Base-by-base conservation (phyloP, 2,329 filamentous ascomycete species). In the Dothistroma pini region DNA sequence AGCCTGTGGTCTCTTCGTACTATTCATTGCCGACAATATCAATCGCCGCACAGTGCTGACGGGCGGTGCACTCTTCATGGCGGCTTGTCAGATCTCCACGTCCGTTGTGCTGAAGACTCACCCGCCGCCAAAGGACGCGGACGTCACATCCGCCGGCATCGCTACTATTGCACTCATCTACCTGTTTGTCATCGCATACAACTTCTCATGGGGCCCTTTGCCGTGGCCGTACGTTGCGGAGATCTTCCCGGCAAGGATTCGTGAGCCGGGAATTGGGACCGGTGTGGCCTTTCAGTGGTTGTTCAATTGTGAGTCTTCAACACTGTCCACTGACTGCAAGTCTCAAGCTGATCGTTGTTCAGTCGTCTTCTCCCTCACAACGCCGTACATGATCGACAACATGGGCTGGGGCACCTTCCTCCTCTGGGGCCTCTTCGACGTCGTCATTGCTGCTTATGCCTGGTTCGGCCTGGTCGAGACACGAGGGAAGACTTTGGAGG, bases 101-200 rank as follows among this genome's bases (percentile, higher is more conserved):
- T 71, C 72, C 4, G 71, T 66, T 6, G 68, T 76, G 0, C 64
- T 73, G 19, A 70, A 68, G 44, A 67, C 66, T 0, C 63, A 70
- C 22, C 72, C 71, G 1, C 58, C 68, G 1, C 60, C 64, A 12
- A 21, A 51, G 25, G 52, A 61, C 1, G 47, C 41, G 4, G 56
- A 63, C 19, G 68, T 75, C 21, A 72, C 71, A 1, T 58, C 59
- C n/a, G 61, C 77, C 0, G 80, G 78, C 0, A 80, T 83, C 34
- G 78, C 78, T 2, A 85, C 81, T 0, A 75, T 85, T 1, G 78
- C 79, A 0, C 72, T 85, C 12, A 84, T 85, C 57, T 85, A 84
- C 67, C 73, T 84, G 4, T 81, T 81, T 61, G 81, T 84, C 29
- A 78, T 84, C 69, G 77, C 74, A 1, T 84, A 82, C 68, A 81